phyloP scores from a whole-genome alignment of 176 grass and related monocot genomes.

The bread wheat (Triticum aestivum) region DNA sequence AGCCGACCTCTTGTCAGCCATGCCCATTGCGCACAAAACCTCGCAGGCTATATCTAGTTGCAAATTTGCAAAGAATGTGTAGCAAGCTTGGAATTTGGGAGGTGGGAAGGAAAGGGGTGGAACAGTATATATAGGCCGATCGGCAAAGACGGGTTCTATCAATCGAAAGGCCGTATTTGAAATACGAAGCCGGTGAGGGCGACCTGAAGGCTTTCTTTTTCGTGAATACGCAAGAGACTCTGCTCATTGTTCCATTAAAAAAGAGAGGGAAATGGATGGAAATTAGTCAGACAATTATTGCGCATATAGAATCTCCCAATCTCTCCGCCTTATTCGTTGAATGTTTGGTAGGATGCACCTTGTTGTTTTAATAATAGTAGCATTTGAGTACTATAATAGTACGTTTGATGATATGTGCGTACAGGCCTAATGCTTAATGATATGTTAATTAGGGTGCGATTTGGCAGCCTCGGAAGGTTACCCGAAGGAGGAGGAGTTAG shows the following conservation, averaged over 20 bases:
- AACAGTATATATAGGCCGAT: background rate
- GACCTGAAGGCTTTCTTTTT: background rate
- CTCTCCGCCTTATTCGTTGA: background rate
- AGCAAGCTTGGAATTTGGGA: constrained; percentile 3
- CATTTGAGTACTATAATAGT: background rate
- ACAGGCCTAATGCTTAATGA: background rate
- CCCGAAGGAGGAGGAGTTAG: background rate
- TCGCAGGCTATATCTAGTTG: background rate
- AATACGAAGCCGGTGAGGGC: constrained; percentile 7
- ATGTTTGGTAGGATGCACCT: background rate
- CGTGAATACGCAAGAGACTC: background rate
- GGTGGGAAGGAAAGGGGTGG: background rate
- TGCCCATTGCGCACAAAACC: background rate
- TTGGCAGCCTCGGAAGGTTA: constrained; percentile 28
- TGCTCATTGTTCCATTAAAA: background rate
- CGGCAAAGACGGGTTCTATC: background rate
- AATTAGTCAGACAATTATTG: constrained; percentile 19
- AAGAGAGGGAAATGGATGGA: background rate
- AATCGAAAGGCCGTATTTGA: background rate
- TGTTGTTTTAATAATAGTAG: background rate
- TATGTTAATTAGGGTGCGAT: constrained; percentile 14
- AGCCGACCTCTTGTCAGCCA: constrained; percentile 19
- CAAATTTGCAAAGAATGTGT: background rate
- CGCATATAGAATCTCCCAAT: background rate
- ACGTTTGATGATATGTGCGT: background rate